These are phyloP conservation scores for Coemansia sp. DNA, from an alignment of 192 early-diverging fungal species.

Conservation along the genomic window DNA sequence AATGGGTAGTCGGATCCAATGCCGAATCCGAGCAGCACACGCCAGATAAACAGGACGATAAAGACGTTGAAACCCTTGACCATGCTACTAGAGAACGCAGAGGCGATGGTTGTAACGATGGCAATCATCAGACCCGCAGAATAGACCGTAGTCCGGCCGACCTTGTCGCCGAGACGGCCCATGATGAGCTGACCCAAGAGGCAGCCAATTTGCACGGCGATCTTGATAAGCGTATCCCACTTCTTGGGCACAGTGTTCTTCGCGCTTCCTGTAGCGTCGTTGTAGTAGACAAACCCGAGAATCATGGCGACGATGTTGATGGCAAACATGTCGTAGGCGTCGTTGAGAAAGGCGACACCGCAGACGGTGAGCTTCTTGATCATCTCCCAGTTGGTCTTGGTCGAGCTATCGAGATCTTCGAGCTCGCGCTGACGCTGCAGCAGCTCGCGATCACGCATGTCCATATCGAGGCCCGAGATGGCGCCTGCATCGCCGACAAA, in stretches of 20 bases:
- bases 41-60: constrained; percentile 81
- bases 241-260: constrained; percentile 61
- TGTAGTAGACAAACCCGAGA: constrained; percentile 71
- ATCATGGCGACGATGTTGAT: constrained; percentile 92
- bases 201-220: constrained; percentile 84
- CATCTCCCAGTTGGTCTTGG: constrained; percentile 70
- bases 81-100: constrained; percentile 68
- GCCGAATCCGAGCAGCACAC: constrained; percentile 90
- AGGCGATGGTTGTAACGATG: constrained; percentile 82
- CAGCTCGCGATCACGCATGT: constrained; percentile 44
- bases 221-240: constrained; percentile 86
- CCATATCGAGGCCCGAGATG: constrained; percentile 18
- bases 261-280: constrained; percentile 30
- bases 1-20: constrained; percentile 94
- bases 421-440: constrained; percentile 47
- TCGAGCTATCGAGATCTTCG: constrained; percentile 56
- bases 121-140: constrained; percentile 88
- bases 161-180: constrained; percentile 84
- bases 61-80: constrained; percentile 69
- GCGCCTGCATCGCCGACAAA: not conserved
- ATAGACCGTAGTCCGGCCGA: constrained; percentile 90
- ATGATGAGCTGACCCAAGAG: constrained; percentile 90
- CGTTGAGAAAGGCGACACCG: constrained; percentile 86
- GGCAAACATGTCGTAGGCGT: constrained; percentile 95
- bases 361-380: constrained; percentile 73